Base-by-base conservation (phyloP, 2,329 filamentous ascomycete genomes). In the Ceratocystis cubensis region DNA sequence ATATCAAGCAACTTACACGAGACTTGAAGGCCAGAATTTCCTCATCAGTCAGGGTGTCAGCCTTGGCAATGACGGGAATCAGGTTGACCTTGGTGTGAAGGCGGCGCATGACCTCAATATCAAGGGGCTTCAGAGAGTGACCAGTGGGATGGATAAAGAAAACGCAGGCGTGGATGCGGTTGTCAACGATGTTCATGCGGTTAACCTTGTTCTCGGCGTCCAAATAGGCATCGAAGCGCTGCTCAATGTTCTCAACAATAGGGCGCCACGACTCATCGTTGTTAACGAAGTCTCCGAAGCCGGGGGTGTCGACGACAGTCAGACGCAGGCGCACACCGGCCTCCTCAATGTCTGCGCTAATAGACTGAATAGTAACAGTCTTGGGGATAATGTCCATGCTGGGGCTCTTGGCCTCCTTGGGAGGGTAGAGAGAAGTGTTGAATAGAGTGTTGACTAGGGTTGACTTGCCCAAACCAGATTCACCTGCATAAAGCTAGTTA, bases 201-300 rank as follows among this genome's bases (percentile, higher is more conserved):
- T 99, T 99, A 77, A 99, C 91, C 85, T 97, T 99, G 86, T 99
- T 99, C 84, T 99, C 94, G 59, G 94, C 93, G 78, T 99, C 94
- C 68, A 99, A 84, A 78, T 97, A 99, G 65, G 94, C 92, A 78
- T 99, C 94, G 75, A 94, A 99, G 72, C 94, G 89, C 83, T 96
- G 91, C 83, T 99, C 94, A 74, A 99, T 97, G 83, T 97, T 97
- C 82, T 99, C 94, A 73, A 96, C 88, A 78, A 99, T 99, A 67
- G 94, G 94, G 74, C 94, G 87, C 94, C 94, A 99, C 33, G 94
- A 99, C 79, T 97, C 94, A 74, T 97, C 94, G 76, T 99, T 99
- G 88, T 99, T 99, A 75, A 99, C 94, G 75, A 97, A 99, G 79
- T 99, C 94, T 74, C 94, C 94, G 73, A 99, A 99, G 70, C 94